phyloP scores from a whole-genome alignment of 2,329 filamentous ascomycete genomes.

The Aspergillus bombycis region DNA sequence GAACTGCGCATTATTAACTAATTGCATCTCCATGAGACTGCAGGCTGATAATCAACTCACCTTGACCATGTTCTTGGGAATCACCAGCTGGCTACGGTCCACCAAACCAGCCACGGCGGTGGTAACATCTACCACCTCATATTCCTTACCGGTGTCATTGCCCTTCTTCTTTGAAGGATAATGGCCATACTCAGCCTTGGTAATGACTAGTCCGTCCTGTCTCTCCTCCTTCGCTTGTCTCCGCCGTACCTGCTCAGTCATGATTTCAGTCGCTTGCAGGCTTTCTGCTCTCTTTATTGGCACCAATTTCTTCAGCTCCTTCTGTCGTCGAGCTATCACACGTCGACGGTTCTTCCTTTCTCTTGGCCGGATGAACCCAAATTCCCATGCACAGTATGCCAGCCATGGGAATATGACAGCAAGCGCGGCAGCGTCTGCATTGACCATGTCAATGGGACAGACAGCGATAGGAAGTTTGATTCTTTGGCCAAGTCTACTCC shows the following conservation, averaged over 20 bases:
- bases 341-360: constrained; percentile 39
- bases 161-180: constrained; percentile 32
- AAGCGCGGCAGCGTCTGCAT: constrained; percentile 37
- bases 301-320: constrained; percentile 40
- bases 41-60: constrained; percentile 24
- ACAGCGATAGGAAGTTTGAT: constrained; percentile 44
- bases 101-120: constrained; percentile 50
- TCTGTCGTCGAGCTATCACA: constrained; percentile 39
- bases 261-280: constrained; percentile 43
- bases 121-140: constrained; percentile 43
- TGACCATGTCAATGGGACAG: constrained; percentile 38
- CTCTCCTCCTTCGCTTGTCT: constrained; percentile 40
- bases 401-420: constrained; percentile 44
- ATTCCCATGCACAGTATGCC: constrained; percentile 46
- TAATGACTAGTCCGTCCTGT: constrained; percentile 43
- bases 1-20: constrained; percentile 35
- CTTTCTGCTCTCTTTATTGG: constrained; percentile 42
- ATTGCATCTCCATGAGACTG: neutral
- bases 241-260: constrained; percentile 43
- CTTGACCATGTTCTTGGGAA: constrained; percentile 40
- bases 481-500: constrained; percentile 45
- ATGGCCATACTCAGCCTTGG: constrained; percentile 46
- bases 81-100: constrained; percentile 44
- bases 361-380: constrained; percentile 44
- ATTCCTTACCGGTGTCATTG: constrained; percentile 24